These are phyloP conservation scores for Globomyces pollinis-pini DNA, from an alignment of 192 early-diverging fungal genomes.

Conservation along the genomic window DNA sequence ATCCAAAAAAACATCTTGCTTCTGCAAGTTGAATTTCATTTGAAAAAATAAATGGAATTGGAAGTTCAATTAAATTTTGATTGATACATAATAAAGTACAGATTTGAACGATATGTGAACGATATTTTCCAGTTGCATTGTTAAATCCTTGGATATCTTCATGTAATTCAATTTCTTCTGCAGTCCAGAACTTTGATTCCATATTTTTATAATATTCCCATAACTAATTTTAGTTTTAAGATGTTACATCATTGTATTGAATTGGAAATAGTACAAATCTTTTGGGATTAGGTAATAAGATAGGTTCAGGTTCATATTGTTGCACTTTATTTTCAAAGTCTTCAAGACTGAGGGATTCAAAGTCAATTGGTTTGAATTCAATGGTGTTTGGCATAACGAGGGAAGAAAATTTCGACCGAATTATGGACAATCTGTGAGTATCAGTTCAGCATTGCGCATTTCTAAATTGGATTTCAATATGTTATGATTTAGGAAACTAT, in stretches of 20 bases:
- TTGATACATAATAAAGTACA: slow-evolving; percentile 85
- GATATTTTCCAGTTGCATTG: slow-evolving; percentile 69
- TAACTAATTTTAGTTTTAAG: slow-evolving; percentile 11
- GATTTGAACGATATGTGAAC: slow-evolving; percentile 77
- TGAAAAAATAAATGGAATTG: slow-evolving; percentile 74
- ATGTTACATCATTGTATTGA: slow-evolving; percentile 32
- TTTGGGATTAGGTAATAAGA: slow-evolving; percentile 24
- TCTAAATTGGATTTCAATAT: too few relatives aligned
- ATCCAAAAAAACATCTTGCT: slow-evolving; percentile 91
- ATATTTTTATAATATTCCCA: slow-evolving; percentile 98
- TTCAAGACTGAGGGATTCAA: too few relatives aligned
- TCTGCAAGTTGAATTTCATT: slow-evolving; percentile 89
- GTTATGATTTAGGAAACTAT: too few relatives aligned
- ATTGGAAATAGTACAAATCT: slow-evolving; percentile 49
- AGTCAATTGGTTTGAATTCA: too few relatives aligned
- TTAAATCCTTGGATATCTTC: slow-evolving; percentile 68
- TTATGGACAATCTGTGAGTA: too few relatives aligned
- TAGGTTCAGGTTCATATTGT: slow-evolving; percentile 24
- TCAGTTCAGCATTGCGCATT: too few relatives aligned
- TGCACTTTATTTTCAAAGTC: slow-evolving; percentile 8
- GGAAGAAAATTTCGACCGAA: too few relatives aligned
- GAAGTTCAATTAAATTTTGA: slow-evolving; percentile 85
- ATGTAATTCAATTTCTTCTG: slow-evolving; percentile 89
- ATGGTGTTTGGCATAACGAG: too few relatives aligned
- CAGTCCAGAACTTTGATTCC: slow-evolving; percentile 95